Evolutionary conservation across 2,329 filamentous ascomycete species (phyloP).

Genomic region (Penicillium frequentans): DNA sequence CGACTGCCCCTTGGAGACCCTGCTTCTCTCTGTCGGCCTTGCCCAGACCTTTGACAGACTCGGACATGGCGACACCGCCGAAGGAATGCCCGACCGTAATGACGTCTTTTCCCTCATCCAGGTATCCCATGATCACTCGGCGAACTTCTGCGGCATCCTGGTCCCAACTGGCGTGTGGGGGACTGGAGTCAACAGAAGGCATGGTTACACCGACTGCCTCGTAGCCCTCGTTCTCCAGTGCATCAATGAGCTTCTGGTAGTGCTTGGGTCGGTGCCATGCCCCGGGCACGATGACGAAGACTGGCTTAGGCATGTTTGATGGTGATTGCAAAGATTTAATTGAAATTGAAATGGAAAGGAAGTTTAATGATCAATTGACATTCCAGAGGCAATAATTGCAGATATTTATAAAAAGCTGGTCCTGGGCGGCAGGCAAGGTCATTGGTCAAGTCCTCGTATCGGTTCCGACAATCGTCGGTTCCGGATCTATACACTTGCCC

Average conservation of each 20-base stretch:
- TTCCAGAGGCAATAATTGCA: background rate
- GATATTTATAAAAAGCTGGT: background rate
- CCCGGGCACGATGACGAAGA: conserved; percentile 31
- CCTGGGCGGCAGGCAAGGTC: background rate
- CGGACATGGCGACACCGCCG: conserved; percentile 32
- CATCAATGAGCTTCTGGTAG: conserved; percentile 22
- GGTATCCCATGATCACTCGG: conserved; percentile 17
- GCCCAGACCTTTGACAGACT: conserved; percentile 30
- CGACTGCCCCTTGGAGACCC: conserved; percentile 17
- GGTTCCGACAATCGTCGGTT: background rate
- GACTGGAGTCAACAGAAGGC: conserved; percentile 27
- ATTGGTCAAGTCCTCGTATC: background rate
- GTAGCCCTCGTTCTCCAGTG: conserved; percentile 19
- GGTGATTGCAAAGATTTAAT: background rate
- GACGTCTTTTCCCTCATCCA: conserved; percentile 29
- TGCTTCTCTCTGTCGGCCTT: conserved; percentile 20
- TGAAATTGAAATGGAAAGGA: background rate
- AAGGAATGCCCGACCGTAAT: conserved; percentile 35
- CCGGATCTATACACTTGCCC: no score
- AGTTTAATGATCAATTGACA: background rate
- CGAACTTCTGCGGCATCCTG: conserved; percentile 28
- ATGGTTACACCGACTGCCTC: conserved; percentile 21
- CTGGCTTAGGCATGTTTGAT: conserved; percentile 21
- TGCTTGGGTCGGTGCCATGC: conserved; percentile 29
- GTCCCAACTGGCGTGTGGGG: conserved; percentile 25